A percentile compares a stretch with the other conserved stretches of the same genome.
These are phyloP conservation scores for Exophiala lecanii-corni DNA, from an alignment of 2,329 filamentous ascomycete species.

Conservation along the genomic window DNA sequence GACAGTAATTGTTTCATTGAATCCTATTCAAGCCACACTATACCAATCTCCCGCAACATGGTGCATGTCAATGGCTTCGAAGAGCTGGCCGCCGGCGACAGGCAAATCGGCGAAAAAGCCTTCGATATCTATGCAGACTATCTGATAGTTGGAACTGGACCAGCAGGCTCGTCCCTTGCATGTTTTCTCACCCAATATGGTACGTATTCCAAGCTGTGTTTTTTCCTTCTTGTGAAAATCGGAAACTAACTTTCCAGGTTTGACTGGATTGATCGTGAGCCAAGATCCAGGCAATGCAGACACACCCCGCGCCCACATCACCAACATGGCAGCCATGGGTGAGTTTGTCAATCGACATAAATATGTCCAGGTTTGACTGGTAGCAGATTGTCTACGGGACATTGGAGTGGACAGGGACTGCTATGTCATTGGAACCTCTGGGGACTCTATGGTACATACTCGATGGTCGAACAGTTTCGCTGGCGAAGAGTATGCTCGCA, in stretches of 20 bases:
- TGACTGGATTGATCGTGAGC: conserved; percentile 11
- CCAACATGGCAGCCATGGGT: conserved; percentile 22
- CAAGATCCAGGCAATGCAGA: conserved; percentile 9
- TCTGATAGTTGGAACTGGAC: conserved; percentile 43
- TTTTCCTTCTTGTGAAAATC: too few relatives aligned
- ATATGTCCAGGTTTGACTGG: neutral
- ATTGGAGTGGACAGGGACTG: conserved; percentile 38
- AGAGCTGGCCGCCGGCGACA: too few relatives aligned
- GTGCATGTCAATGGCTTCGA: too few relatives aligned
- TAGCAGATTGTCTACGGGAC: conserved; percentile 38
- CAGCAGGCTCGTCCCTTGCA: conserved; percentile 44
- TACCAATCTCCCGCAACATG: too few relatives aligned
- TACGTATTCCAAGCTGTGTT: conserved; percentile 26
- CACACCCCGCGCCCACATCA: conserved; percentile 14
- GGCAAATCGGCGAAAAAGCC: neutral
- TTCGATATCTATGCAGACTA: conserved; percentile 39
- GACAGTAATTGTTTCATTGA: too few relatives aligned
- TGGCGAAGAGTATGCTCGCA: conserved; percentile 40
- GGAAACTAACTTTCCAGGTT: conserved; percentile 3
- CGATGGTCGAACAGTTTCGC: conserved; percentile 40
- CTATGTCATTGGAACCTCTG: conserved; percentile 28
- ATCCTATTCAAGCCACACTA: too few relatives aligned
- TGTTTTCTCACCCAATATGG: conserved; percentile 34
- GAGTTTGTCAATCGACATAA: conserved; percentile 3
- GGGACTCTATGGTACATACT: conserved; percentile 35